These are phyloP conservation scores for Grammothele lineata DNA, from an alignment of 768 basidiomycete genomes.

Conservation along the genomic window DNA sequence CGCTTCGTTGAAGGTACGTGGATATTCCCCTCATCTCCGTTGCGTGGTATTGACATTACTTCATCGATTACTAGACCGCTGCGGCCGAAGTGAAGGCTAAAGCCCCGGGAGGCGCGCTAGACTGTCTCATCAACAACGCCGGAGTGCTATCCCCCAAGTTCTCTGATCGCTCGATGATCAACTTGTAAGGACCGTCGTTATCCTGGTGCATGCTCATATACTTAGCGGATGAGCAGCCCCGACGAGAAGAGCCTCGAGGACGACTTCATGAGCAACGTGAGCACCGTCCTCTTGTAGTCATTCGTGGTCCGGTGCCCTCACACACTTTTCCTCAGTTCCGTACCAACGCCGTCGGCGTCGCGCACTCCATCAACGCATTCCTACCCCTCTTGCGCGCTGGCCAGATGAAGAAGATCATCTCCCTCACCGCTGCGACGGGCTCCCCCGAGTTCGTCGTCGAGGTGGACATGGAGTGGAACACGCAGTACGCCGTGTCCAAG, in stretches of 20 bases:
- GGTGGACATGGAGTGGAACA: conserved; percentile 3
- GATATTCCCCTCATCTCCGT: not conserved
- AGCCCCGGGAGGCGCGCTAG: conserved; percentile 32
- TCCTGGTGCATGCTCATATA: no score
- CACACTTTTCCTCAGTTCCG: no score
- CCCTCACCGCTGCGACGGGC: conserved; percentile 28
- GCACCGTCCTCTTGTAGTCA: not conserved
- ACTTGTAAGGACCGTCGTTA: conserved; percentile 19
- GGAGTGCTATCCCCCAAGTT: conserved; percentile 13
- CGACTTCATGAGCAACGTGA: conserved; percentile 20
- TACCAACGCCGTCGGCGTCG: conserved; percentile 33
- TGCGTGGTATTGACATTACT: no score
- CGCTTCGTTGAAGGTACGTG: conserved; percentile 26
- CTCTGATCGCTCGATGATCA: conserved; percentile 10
- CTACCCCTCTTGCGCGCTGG: conserved; percentile 34
- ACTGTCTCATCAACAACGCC: conserved; percentile 37
- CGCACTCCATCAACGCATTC: conserved; percentile 34
- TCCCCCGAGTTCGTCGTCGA: conserved; percentile 24
- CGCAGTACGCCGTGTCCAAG: conserved; percentile 34
- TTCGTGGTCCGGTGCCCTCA: no score
- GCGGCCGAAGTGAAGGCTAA: conserved; percentile 22
- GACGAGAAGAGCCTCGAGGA: conserved; percentile 18
- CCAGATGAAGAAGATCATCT: conserved; percentile 32
- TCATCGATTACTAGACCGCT: conserved; percentile 28
- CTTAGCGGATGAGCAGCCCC: conserved; percentile 1